Base-by-base conservation (phyloP, 2,329 filamentous ascomycete genomes). In the Botrytis squamosa region DNA sequence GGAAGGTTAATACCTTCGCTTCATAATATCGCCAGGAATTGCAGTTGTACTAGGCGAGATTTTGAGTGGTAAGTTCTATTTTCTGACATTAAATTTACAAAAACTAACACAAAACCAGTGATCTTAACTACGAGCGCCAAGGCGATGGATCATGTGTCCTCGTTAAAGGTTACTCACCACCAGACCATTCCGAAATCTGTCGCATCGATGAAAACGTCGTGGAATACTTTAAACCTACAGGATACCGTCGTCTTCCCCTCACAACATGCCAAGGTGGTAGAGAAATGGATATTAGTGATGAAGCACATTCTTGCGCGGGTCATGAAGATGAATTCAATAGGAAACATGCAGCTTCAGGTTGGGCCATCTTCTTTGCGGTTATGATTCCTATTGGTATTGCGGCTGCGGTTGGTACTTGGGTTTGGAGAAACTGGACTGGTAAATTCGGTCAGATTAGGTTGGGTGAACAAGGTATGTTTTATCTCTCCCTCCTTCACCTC, bases 391-490 rank as follows among this genome's bases (percentile, higher is more conserved):
- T 98, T 74, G 86, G 84, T 1, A 84, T 90, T 0, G 95, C 96
- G 1, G 88, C 85, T 1, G 91, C 86, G 7, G 86, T 92, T 22
- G 96, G 96, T 57, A 98, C 93, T 85, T 98, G 90, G 83, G 91
- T 95, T 33, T 97, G 91, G 86, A 88, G 85, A 75, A 93, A 93
- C 83, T 98, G 93, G 93, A 91, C 90, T 78, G 90, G 90, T 82
- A 97, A 97, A 81, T 97, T 98, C 81, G 96, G 96, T 18, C 91
- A 95, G 81, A 95, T 99, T 81, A 89, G 94, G 36, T 89, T 99
- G 22, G 96, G 96, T 73, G 96, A 98, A 79, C 83, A 85, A 77
- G 83, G 84, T 77, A 79, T 76, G 80, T 75, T 42, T 44, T n/a
- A 36, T 33, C n/a, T 42, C 33, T 42, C 55, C 49, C 36, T 18